A percentile compares a stretch with the other conserved stretches of the same genome.
These are phyloP conservation scores for Blastobotrys indianensis DNA, from an alignment of 1,139 yeast species.

Conservation along the genomic window DNA sequence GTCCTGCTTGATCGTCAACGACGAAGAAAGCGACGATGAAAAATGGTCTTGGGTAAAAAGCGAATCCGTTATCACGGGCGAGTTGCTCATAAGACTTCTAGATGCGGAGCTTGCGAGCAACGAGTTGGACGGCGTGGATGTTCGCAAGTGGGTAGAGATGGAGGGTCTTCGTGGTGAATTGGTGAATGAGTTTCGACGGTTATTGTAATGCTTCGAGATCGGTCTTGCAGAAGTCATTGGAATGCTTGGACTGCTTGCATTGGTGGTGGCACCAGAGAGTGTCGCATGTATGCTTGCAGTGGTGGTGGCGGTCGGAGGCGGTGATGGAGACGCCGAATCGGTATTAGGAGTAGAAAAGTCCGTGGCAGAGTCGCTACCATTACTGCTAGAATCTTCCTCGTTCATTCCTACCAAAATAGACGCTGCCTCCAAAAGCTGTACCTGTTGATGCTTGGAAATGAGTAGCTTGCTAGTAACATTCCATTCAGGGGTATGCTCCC, in stretches of 20 bases:
- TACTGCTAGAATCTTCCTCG: conserved; percentile 38
- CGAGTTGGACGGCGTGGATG: neutral
- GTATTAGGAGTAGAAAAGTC: neutral
- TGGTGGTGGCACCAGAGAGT: conserved; percentile 1
- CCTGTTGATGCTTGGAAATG: conserved; percentile 88
- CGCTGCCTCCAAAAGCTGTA: conserved; percentile 82
- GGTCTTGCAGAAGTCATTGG: conserved; percentile 19
- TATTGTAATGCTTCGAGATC: conserved; percentile 13
- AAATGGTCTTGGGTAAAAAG: conserved; percentile 10
- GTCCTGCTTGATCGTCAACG: conserved; percentile 8
- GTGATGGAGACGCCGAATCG: conserved; percentile 1
- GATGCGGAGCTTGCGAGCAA: conserved; percentile 1
- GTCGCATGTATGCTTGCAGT: neutral
- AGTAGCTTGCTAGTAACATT: conserved; percentile 71
- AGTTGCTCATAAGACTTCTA: conserved; percentile 3
- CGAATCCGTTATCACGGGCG: conserved; percentile 13
- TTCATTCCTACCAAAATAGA: conserved; percentile 79
- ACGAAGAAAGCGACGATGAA: conserved; percentile 2
- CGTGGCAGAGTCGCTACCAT: conserved; percentile 7
- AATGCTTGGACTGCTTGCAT: conserved; percentile 12
- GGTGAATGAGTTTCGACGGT: conserved; percentile 1
- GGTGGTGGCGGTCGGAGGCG: neutral
- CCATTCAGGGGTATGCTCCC: conserved; percentile 95
- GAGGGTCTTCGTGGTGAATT: conserved; percentile 8
- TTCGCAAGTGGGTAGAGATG: neutral